A percentile compares a stretch with the other conserved stretches of the same genome.
Conservation (phyloP, 805 yeast genomes). For the Wickerhamiella brachini region DNA sequence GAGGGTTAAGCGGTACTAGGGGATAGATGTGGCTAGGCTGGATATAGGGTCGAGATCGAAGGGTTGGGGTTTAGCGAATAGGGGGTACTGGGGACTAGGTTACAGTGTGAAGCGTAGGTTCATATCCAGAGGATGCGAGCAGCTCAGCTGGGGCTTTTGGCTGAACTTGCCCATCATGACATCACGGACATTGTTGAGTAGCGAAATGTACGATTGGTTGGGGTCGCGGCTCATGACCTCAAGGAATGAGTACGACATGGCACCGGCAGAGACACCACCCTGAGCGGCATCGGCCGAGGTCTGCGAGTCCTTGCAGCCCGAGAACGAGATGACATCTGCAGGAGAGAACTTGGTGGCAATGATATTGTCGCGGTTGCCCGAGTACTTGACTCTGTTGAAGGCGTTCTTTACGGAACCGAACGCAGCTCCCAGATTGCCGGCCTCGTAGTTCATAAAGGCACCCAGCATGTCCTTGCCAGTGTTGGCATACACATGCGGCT, state of each 20-base stretch:
- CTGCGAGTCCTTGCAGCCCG: slow-evolving; percentile 77
- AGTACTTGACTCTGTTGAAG: slow-evolving; percentile 6
- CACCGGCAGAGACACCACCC: slow-evolving; percentile 63
- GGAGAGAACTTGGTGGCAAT: slow-evolving; percentile 49
- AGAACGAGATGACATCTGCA: slow-evolving; percentile 61
- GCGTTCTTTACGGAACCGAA: slow-evolving; percentile 28
- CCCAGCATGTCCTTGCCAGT: slow-evolving; percentile 53
- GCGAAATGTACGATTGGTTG: slow-evolving; percentile 51
- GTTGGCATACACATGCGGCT: slow-evolving; percentile 64
- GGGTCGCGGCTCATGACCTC: slow-evolving; percentile 47
- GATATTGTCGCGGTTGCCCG: slow-evolving; percentile 27
- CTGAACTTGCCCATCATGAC: slow-evolving; percentile 50
- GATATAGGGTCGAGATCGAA: too few species aligned
- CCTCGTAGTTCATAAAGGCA: slow-evolving; percentile 45
- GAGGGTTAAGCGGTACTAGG: too few species aligned
- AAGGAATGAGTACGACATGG: slow-evolving; percentile 71
- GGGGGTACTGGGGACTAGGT: too few species aligned
- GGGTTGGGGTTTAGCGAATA: too few species aligned
- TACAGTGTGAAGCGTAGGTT: slow-evolving; percentile 37
- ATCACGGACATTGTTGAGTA: slow-evolving; percentile 57
- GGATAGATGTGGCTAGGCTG: too few species aligned
- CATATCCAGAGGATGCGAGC: slow-evolving; percentile 69
- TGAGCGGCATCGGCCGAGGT: slow-evolving; percentile 73
- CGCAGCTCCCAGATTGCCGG: slow-evolving; percentile 38
- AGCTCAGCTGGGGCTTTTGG: slow-evolving; percentile 72